Evolutionary conservation across 2,329 filamentous ascomycete species (phyloP), one percentile per base, ranked within the genome.

Genomic region (Emmonsiellopsis sp.): DNA sequence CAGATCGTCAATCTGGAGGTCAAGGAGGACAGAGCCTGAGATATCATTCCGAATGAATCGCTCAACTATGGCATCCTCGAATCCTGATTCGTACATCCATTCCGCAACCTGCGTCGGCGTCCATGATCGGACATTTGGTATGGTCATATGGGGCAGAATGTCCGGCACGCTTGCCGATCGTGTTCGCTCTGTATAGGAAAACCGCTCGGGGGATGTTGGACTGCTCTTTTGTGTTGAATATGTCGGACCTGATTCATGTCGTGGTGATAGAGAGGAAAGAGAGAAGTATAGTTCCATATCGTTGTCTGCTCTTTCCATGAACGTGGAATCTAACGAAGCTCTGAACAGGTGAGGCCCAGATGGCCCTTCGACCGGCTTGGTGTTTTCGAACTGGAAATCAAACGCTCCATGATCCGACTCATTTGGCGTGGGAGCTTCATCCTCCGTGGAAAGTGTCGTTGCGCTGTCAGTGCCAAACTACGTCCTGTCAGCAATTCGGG

Each of bases 41-140:
- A 98, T 96, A 66, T 98, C 92, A 68, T 98, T 94, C 63, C 86
- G 81, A 57, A 91, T 79, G 64, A 98, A 96, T 61, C 86, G 88
- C 63, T 94, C 85, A 9, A 93, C 85, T 50, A 92, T 79, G 6
- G 79, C 74, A 50, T 82, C 74, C 67, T 95, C 91, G 66, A 95
- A 84, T 61, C 88, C 89, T 44, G 84, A 82, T 67, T 89, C 82
- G 64, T 85, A 81, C 89, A 96, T 93, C 81, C 88, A 93, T 64
- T 87, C 83, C 53, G 64, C 65, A 16, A 67, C 65, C 52, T 66
- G 63, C 15, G 56, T 55, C 34, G 68, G 67, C 5, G 63, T 59
- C 68, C 68, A 70, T 30, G 55, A 55, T 43, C 61, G 60, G 30
- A 69, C 65, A 52, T 61, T 58, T 50, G 60, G 58, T 51, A 64